A percentile compares a stretch with the other conserved stretches of the same genome.
Conservation (phyloP, 495 filamentous ascomycete genomes). For the Daldinia vernicosa region DNA sequence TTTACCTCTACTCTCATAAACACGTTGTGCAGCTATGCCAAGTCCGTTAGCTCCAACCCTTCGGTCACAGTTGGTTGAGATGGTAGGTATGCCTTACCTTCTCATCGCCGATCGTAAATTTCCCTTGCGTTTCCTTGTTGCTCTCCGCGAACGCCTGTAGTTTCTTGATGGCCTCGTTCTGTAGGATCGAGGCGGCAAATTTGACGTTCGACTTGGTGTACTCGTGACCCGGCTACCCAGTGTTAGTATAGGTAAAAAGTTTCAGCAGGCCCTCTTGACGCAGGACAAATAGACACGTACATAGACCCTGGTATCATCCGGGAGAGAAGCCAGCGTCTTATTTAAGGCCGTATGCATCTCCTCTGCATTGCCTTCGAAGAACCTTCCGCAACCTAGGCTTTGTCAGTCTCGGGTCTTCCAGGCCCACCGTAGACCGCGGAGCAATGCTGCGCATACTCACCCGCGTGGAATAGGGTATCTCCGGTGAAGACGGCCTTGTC, state of each 20-base stretch:
- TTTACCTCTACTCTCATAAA: constrained; percentile 91
- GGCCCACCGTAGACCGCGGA: neutral
- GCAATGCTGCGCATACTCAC: constrained; percentile 53
- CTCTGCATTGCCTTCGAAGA: constrained; percentile 90
- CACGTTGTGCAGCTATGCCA: constrained; percentile 83
- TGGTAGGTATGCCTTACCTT: constrained; percentile 67
- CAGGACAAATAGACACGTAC: constrained; percentile 58
- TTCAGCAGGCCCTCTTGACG: neutral
- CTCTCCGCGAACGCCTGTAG: constrained; percentile 77
- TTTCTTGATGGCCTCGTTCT: constrained; percentile 78
- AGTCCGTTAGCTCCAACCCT: constrained; percentile 11
- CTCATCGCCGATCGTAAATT: constrained; percentile 97
- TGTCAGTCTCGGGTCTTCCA: constrained; percentile 6
- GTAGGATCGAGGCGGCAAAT: constrained; percentile 78
- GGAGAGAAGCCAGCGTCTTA: constrained; percentile 78
- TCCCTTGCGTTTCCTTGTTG: constrained; percentile 90
- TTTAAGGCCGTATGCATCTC: constrained; percentile 96
- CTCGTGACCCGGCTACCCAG: constrained; percentile 83
- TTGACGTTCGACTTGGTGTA: constrained; percentile 95
- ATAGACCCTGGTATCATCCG: constrained; percentile 93
- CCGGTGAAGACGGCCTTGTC: constrained; percentile 92
- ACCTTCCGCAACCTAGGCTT: constrained; percentile 83
- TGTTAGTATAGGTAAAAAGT: neutral
- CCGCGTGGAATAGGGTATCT: constrained; percentile 94
- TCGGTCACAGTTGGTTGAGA: neutral